phyloP scores from a whole-genome alignment of 2,329 filamentous ascomycete genomes.

The Stagonosporopsis rhizophila region DNA sequence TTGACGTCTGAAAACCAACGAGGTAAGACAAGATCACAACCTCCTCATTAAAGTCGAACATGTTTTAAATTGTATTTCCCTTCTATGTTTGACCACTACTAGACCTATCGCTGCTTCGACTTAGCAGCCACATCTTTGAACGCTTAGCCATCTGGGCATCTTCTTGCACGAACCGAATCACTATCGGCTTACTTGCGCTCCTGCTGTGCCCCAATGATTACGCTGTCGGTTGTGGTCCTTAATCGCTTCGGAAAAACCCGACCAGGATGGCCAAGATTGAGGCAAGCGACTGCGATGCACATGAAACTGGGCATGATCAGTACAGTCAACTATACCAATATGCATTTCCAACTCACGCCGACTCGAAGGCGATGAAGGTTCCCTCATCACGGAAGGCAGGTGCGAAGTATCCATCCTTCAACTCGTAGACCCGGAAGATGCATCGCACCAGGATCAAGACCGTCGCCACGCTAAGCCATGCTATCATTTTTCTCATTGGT shows the following conservation, averaged over 20 bases:
- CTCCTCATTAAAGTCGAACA: no score
- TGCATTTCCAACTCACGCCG: constrained; percentile 5
- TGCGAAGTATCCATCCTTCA: constrained; percentile 20
- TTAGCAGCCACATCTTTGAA: not conserved
- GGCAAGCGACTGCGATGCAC: constrained; percentile 5
- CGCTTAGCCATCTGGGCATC: not conserved
- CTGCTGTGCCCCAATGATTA: not conserved
- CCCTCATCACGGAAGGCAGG: constrained; percentile 8
- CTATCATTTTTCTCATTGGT: not conserved
- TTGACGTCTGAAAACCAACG: not conserved
- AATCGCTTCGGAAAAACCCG: not conserved
- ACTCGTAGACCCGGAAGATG: constrained; percentile 16
- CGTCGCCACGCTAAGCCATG: not conserved
- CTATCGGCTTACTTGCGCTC: not conserved
- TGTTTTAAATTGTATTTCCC: no score
- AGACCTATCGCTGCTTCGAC: not conserved
- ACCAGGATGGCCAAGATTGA: constrained; percentile 10
- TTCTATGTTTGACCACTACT: not conserved
- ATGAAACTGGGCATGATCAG: not conserved
- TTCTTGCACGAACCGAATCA: not conserved
- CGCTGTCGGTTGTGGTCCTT: not conserved
- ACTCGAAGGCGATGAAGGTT: constrained; percentile 18
- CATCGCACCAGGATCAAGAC: constrained; percentile 12
- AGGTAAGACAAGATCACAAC: no score
- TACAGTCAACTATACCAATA: no score